Conservation (phyloP, 169 alveolate genomes). For the Eimeria acervulina region DNA sequence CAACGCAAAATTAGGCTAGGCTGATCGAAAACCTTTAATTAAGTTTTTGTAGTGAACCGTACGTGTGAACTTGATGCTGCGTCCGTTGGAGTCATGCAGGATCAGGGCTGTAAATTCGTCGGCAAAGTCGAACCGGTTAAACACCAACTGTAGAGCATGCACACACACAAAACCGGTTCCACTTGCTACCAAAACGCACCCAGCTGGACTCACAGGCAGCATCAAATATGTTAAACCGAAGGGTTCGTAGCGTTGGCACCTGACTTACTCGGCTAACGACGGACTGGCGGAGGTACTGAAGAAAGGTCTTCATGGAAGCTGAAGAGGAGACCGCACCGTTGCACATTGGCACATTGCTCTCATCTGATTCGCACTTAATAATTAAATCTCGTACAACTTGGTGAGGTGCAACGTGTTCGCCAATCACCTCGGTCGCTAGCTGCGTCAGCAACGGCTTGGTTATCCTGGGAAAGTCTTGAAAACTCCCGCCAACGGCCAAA, state of each 20-base stretch:
- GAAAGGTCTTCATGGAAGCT: slow-evolving; percentile 5
- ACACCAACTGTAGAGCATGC: background rate
- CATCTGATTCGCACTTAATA: background rate
- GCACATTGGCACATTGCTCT: background rate
- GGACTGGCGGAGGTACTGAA: slow-evolving; percentile 3
- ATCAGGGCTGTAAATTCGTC: slow-evolving; percentile 15
- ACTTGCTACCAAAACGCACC: background rate
- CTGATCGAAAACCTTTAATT: background rate
- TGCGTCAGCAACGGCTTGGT: slow-evolving; percentile 34
- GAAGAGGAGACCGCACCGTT: background rate
- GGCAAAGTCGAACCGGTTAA: slow-evolving; percentile 50
- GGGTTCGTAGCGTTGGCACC: background rate
- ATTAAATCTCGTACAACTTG: background rate
- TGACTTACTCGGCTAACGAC: slow-evolving; percentile 24
- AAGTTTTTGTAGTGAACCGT: background rate
- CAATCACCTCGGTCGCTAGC: slow-evolving; percentile 32
- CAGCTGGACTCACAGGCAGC: background rate
- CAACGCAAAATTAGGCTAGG: background rate
- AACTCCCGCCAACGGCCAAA: slow-evolving; percentile 36
- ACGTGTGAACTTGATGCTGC: slow-evolving; percentile 50
- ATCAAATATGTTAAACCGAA: background rate
- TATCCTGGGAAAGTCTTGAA: slow-evolving; percentile 6
- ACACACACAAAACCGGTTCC: background rate
- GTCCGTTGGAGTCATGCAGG: slow-evolving; percentile 56
- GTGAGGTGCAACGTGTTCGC: background rate